Base-by-base conservation (phyloP, 1,284 basidiomycete species). In the Tylopilus sp. region DNA sequence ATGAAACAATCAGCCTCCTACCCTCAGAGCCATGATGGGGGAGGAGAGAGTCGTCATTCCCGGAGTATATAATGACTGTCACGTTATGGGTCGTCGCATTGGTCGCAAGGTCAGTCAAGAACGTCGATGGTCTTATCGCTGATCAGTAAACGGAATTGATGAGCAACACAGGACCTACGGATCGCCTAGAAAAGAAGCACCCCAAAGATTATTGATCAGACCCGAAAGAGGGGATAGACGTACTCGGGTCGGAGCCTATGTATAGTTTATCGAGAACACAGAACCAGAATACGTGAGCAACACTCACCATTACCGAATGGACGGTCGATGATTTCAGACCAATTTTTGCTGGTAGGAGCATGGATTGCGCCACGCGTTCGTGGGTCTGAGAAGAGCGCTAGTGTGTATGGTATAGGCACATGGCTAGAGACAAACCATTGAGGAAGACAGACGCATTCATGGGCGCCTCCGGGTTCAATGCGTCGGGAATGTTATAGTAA, bases 31-130 rank as follows among this genome's bases (percentile, higher is more conserved):
- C 76, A 19, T 74, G 68, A 55, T 86, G 85, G 3, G 82, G 64
- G 46, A 84, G 73, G 12, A 86, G 71, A 0, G 79, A 70, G 57
- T 87, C 85, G 53, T 85, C 79, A 54, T 86, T 86, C 4, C 83
- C 84, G 7, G 82, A 82, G 57, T 74, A 86, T n/a, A 88, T 61
- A 4, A 86, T 64, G 8, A 87, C 64, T 0, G 70, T 65, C n/a
- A 87, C 63, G 33, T 68, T 60, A 9, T 72, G 69, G 1, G 67
- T 65, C 0, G 78, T 73, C 13, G 78, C 76, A 51, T 85, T 85
- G 3, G 77, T 74, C 1, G 84, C 82, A 12, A 86, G 71, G 12
- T 82, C 81, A 0, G 74, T 72, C 31, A 87, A 66, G 66, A 85
- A 86, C 34, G 71, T 75, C 71, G 21, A 83, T 82, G 0, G 84